Evolutionary conservation across 106 monocot genomes (phyloP), one percentile per base, ranked within the genome.

Genomic region (Allium cepa): DNA sequence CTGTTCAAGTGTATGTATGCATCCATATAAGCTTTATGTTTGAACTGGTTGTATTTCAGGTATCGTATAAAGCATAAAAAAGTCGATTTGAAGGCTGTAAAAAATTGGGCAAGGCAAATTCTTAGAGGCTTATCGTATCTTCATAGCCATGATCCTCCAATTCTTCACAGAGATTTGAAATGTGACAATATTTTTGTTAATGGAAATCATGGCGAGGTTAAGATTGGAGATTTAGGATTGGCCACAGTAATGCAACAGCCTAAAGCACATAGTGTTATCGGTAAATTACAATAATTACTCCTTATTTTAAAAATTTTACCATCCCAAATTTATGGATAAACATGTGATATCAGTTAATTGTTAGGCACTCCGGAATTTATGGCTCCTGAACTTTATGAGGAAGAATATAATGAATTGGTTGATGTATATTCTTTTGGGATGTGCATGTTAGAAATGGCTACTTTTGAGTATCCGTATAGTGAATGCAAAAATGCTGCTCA

Each of bases 121-220:
- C 84, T 95, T 62, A 71, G 60, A 50, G 94, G 94, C 47, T 57
- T 95, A 58, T 79, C 79, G 6, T 95, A 85, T 52, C 83, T 95
- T 49, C 94, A 95, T 48, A 51, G 66, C 16, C 91, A 91, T 28
- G 62, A 88, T 17, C 91, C 91, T 49, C 94, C 85, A 12, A 88
- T 95, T 53, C 77, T 95, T 69, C 94, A 95, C 56, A 80, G 94
- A 75, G 94, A 95, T 55, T 63, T 95, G 50, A 95, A 95, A 72
- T 95, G 94, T 69, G 94, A 95, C 58, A 95, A 95, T 47, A 85
- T 95, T 26, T 95, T 95, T 78, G 73, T 95, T 47, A 95, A 95
- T 78, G 94, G 94, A 15, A 90, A 95, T 68, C 87, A 84, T 64
- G 91, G 94, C 49, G 78, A 95, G 79, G 78, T 94, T 52, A 94